Percentiles rank a stretch among this genome's conserved stretches.
These are phyloP conservation scores for Xylaria arbuscula DNA, from an alignment of 2,329 filamentous ascomycete species.

Conservation along the genomic window DNA sequence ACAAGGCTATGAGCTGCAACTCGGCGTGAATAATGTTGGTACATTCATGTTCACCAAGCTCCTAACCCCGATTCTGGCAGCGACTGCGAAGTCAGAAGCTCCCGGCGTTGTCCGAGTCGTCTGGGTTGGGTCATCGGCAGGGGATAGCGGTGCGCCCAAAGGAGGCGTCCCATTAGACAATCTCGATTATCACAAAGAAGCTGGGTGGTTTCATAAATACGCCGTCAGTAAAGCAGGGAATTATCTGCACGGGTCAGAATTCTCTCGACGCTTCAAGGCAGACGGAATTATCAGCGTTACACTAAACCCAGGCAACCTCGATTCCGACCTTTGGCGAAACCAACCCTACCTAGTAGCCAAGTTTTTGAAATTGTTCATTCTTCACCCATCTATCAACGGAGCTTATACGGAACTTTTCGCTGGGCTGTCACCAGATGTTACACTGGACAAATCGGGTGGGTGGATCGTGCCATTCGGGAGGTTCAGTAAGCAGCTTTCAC, in stretches of 20 bases:
- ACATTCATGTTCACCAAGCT: conserved; percentile 44
- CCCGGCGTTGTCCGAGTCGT: conserved; percentile 41
- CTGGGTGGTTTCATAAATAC: conserved; percentile 34
- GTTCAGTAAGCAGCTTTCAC: conserved; percentile 29
- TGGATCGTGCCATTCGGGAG: conserved; percentile 59
- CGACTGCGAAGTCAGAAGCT: conserved; percentile 33
- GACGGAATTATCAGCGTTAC: conserved; percentile 36
- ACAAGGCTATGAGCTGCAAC: conserved; percentile 45
- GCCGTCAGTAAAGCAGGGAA: conserved; percentile 43
- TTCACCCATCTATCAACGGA: conserved; percentile 43
- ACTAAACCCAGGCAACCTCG: conserved; percentile 42
- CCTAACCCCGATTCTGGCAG: conserved; percentile 37
- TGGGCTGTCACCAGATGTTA: conserved; percentile 52
- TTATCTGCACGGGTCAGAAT: conserved; percentile 39
- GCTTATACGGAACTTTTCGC: conserved; percentile 57
- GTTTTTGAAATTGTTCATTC: conserved; percentile 24
- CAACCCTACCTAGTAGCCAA: conserved; percentile 7
- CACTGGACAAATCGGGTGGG: conserved; percentile 44
- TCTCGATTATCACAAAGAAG: conserved; percentile 30
- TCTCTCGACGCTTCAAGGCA: conserved; percentile 31
- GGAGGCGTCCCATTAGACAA: conserved; percentile 31
- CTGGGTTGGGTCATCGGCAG: conserved; percentile 42
- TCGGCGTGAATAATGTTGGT: conserved; percentile 44
- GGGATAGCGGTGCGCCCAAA: conserved; percentile 26
- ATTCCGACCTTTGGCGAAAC: conserved; percentile 39